Evolutionary conservation across 768 basidiomycete genomes (phyloP).

Genomic region (Leccinum uliginosum): DNA sequence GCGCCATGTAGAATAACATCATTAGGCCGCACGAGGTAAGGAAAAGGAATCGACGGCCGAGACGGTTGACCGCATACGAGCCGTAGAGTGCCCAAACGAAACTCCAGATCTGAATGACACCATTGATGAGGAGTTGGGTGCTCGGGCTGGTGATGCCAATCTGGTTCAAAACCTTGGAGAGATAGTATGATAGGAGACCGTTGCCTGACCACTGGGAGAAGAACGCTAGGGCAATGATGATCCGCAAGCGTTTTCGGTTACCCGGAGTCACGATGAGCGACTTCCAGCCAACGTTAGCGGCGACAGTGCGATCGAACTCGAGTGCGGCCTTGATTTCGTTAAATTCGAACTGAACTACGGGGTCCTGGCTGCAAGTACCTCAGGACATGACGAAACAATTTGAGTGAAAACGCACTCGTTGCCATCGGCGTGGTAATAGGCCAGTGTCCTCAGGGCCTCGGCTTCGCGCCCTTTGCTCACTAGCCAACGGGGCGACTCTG

Average conservation of each 20-base stretch:
- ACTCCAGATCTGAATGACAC: constrained; percentile 48
- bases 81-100: constrained; percentile 14
- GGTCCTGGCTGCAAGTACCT: constrained; percentile 42
- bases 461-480: constrained; percentile 68
- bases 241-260: constrained; percentile 63
- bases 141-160: constrained; percentile 53
- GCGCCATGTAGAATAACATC: constrained; percentile 60
- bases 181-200: constrained; percentile 70
- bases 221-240: constrained; percentile 62
- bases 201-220: constrained; percentile 80
- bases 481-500: constrained; percentile 84
- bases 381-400: neutral
- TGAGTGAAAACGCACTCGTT: constrained; percentile 41
- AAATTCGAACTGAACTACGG: constrained; percentile 68
- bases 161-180: constrained; percentile 60
- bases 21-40: constrained; percentile 53
- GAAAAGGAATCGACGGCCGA: constrained; percentile 67
- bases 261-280: constrained; percentile 62
- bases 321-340: constrained; percentile 81
- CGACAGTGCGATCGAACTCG: constrained; percentile 58
- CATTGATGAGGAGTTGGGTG: constrained; percentile 60
- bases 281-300: constrained; percentile 61
- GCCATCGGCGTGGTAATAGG: constrained; percentile 80
- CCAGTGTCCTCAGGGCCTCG: constrained; percentile 63
- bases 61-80: constrained; percentile 43